Evolutionary conservation across 352 stramenopile genomes (phyloP).

Genomic region (Globisporangium nagaii): DNA sequence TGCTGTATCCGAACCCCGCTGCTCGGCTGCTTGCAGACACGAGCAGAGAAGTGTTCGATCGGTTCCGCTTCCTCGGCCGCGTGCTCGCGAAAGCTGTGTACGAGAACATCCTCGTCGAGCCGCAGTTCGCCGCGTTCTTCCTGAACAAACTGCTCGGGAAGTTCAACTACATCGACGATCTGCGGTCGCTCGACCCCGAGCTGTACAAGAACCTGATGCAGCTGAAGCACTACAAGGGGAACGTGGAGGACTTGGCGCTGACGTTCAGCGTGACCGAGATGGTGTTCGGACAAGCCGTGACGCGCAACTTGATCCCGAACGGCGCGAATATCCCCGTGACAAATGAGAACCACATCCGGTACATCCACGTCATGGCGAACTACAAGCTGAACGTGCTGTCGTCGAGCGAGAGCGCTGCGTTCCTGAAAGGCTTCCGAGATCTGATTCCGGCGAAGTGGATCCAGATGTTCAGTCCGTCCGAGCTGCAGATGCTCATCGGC

Average conservation of each 20-base stretch:
- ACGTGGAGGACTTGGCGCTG: constrained; percentile 90
- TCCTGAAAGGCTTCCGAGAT: constrained; percentile 68
- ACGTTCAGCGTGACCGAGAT: constrained; percentile 89
- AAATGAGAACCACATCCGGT: constrained; percentile 92
- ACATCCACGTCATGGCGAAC: constrained; percentile 96
- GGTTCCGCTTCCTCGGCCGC: constrained; percentile 94
- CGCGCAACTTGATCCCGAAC: constrained; percentile 74
- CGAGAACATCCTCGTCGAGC: constrained; percentile 95
- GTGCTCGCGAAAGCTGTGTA: constrained; percentile 95
- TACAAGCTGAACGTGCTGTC: constrained; percentile 94
- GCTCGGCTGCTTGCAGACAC: constrained; percentile 65
- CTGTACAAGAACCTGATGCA: constrained; percentile 96
- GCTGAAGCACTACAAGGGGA: constrained; percentile 92
- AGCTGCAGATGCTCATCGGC: constrained; percentile 93
- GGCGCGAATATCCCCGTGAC: constrained; percentile 88
- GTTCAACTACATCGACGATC: constrained; percentile 88
- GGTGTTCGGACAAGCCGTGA: constrained; percentile 64
- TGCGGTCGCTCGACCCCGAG: constrained; percentile 91
- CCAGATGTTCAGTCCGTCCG: constrained; percentile 82
- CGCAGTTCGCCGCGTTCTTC: constrained; percentile 96
- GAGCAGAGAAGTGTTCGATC: constrained; percentile 75
- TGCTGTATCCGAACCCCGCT: constrained; percentile 94
- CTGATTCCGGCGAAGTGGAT: constrained; percentile 74
- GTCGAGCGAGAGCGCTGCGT: constrained; percentile 48
- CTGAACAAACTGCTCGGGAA: constrained; percentile 93